Base-by-base conservation (phyloP, 2,329 filamentous ascomycete species). In the Aspergillus aculeatus region DNA sequence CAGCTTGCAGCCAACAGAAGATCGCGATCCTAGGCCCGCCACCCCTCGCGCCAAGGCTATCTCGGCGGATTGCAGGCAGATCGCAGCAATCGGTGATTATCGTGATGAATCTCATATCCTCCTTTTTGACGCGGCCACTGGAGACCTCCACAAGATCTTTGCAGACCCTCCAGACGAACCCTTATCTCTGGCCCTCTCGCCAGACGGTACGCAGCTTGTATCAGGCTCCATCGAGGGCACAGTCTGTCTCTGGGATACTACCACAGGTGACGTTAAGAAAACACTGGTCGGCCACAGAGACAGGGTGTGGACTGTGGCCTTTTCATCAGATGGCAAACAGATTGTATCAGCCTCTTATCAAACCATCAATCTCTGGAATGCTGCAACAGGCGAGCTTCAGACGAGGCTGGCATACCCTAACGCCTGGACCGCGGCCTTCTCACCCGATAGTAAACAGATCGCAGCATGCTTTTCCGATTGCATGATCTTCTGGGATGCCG, bases 31-130 rank as follows among this genome's bases (percentile, higher is more conserved):
- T n/a, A n/a, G n/a, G n/a, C n/a, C n/a, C n/a, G n/a, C n/a, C n/a
- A n/a, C n/a, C 5, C 29, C 29, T 10, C 29, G 10, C 29, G 29
- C 29, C 29, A 5, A 72, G 48, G 66, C 64, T 11, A 73, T 73
- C 64, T 74, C 70, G 6, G 62, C 56, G 5, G 67, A 72, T 54
- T 61, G 66, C 44, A 47, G 58, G 54, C 51, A 56, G 26, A 23
- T 69, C 32, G 64, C 65, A 16, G 66, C 64, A n/a, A 60, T 31
- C 29, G 29, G 29, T 31, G 5, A 31, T 31, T 48, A 31, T 68
- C 64, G 10, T 5, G 3, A 19, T n/a, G 62, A 64, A 49, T 31
- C 38, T 2, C 62, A 48, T 12, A 56, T 63, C 31, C 59, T 51
- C 44, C 58, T 64, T 12, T 64, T 60, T 56, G 53, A 65, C 44